These are phyloP conservation scores for Synchytrium microbalum DNA, from an alignment of 371 early-diverging fungal species.

Conservation along the genomic window DNA sequence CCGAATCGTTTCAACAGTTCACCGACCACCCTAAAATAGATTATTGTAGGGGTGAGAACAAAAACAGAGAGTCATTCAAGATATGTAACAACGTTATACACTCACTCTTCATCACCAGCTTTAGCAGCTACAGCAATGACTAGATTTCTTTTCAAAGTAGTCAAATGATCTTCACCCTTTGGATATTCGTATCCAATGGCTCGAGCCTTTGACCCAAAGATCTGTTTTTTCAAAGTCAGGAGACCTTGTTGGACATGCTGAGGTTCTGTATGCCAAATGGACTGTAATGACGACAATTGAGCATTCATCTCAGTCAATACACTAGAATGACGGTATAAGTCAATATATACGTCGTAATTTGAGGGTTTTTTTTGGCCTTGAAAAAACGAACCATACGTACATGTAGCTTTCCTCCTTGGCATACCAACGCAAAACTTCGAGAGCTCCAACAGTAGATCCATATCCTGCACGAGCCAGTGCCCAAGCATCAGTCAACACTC, in stretches of 20 bases:
- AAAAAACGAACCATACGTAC: constrained; percentile 8
- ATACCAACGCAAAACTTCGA: constrained; percentile 53
- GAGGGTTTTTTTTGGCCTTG: constrained; percentile 3
- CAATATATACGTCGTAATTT: constrained; percentile 1
- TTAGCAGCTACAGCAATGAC: constrained; percentile 42
- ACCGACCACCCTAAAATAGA: constrained; percentile 29
- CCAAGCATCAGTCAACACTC: constrained; percentile 42
- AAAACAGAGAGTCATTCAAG: constrained; percentile 1
- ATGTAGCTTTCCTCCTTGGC: constrained; percentile 57
- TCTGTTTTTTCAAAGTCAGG: constrained; percentile 27
- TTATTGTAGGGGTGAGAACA: not conserved
- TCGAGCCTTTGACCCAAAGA: constrained; percentile 34
- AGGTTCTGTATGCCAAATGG: constrained; percentile 33
- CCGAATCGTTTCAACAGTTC: constrained; percentile 57
- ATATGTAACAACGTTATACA: constrained; percentile 6
- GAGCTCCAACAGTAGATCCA: constrained; percentile 46
- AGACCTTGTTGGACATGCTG: constrained; percentile 29
- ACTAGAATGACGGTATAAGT: constrained; percentile 8
- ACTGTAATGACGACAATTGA: constrained; percentile 17
- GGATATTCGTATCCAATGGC: constrained; percentile 37
- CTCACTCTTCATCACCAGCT: constrained; percentile 34
- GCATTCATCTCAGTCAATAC: constrained; percentile 38
- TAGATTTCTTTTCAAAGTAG: constrained; percentile 38
- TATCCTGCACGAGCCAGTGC: constrained; percentile 58
- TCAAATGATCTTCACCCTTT: constrained; percentile 26